phyloP scores from a whole-genome alignment of 805 yeast species.

The Kodamaea restingae region DNA sequence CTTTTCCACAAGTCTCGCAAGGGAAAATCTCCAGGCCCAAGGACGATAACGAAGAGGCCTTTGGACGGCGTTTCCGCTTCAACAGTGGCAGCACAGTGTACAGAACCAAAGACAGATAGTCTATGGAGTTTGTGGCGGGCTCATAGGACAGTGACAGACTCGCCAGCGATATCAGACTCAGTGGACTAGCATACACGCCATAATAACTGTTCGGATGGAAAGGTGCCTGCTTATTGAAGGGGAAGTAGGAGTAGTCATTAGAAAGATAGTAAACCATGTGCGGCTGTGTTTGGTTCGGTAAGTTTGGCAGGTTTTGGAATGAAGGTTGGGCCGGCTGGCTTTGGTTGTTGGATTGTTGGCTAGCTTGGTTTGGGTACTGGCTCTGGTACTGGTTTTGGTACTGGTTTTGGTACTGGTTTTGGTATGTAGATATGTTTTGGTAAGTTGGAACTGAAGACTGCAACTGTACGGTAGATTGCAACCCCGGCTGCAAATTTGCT shows the following conservation, averaged over 20 bases:
- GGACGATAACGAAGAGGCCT: neutral
- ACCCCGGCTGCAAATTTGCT: slow-evolving; percentile 2
- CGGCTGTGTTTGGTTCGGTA: slow-evolving; percentile 3
- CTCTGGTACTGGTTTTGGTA: no score
- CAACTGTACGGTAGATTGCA: slow-evolving; percentile 2
- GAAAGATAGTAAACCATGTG: slow-evolving; percentile 8
- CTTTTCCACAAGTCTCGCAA: slow-evolving; percentile 43
- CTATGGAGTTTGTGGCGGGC: slow-evolving; percentile 17
- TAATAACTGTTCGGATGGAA: slow-evolving; percentile 5
- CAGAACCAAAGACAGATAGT: slow-evolving; percentile 32
- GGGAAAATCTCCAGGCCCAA: slow-evolving; percentile 21
- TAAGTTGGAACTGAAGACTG: slow-evolving; percentile 2
- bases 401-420: no score
- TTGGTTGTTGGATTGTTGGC: no score
- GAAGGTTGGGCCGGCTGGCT: slow-evolving; percentile 2
- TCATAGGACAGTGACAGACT: slow-evolving; percentile 2
- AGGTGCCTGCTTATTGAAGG: slow-evolving; percentile 8
- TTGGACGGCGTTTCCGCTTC: slow-evolving; percentile 15
- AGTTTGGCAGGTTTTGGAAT: neutral
- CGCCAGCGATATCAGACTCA: slow-evolving; percentile 5
- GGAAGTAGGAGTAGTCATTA: slow-evolving; percentile 10
- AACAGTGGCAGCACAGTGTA: slow-evolving; percentile 31
- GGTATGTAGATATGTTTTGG: no score
- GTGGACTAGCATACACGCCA: slow-evolving; percentile 7
- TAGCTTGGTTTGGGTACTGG: no score